Percentiles rank a stretch among this genome's conserved stretches.
Conservation (phyloP, 352 stramenopile genomes). For the Phytopythium mirpurense region DNA sequence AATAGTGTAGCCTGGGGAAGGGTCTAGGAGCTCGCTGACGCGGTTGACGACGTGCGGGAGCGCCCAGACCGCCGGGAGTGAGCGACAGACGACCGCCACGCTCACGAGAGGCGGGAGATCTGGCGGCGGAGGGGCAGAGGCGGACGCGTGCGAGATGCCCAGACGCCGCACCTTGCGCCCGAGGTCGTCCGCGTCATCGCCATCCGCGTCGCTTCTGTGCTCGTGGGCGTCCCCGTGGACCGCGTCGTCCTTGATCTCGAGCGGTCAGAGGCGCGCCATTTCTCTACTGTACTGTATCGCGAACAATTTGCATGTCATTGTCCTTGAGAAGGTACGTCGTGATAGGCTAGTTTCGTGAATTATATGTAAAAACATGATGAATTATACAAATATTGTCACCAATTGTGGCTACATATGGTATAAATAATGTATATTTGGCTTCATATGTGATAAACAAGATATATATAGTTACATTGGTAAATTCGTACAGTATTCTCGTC, state of each 20-base stretch:
- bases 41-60: not conserved
- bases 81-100: not conserved
- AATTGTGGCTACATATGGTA: too few relatives aligned
- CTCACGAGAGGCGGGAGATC: not conserved
- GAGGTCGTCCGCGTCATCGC: not conserved
- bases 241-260: not conserved
- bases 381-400: too few relatives aligned
- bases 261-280: not conserved
- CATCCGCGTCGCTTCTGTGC: not conserved
- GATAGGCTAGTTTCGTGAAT: too few relatives aligned
- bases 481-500: too few relatives aligned
- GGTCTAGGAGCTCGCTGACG: not conserved
- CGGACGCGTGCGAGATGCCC: not conserved
- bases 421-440: too few relatives aligned
- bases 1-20: not conserved
- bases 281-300: too few relatives aligned
- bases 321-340: too few relatives aligned
- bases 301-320: too few relatives aligned
- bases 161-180: not conserved
- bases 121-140: not conserved
- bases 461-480: too few relatives aligned
- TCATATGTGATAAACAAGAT: too few relatives aligned
- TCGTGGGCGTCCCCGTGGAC: not conserved
- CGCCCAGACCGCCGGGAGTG: not conserved
- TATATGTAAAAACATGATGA: too few relatives aligned